These are phyloP conservation scores for Chytridium lagenaria DNA, from an alignment of 371 early-diverging fungal genomes.

Conservation along the genomic window DNA sequence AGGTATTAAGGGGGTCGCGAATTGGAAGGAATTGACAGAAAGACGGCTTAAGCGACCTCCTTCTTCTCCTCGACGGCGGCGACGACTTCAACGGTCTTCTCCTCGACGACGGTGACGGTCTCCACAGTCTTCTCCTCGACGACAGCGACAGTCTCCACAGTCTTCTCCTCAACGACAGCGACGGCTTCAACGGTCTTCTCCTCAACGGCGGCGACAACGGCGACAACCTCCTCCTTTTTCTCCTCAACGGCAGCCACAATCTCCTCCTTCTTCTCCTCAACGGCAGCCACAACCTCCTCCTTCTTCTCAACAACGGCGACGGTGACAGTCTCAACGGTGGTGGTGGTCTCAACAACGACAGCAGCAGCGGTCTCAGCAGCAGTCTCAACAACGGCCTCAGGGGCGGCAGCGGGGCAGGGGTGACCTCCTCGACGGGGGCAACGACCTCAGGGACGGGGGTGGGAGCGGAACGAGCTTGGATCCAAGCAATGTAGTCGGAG, in stretches of 20 bases:
- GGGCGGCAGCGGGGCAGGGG: not conserved
- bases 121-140: not conserved
- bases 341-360: not conserved
- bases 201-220: not conserved
- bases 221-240: not conserved
- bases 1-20: no score
- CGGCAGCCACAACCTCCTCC: not conserved
- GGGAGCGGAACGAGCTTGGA: conserved; percentile 14
- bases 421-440: not conserved
- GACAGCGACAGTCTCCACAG: not conserved
- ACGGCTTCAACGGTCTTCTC: not conserved
- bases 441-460: not conserved
- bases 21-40: no score
- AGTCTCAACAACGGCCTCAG: not conserved
- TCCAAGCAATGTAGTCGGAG: conserved; percentile 42
- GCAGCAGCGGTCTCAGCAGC: not conserved
- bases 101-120: not conserved
- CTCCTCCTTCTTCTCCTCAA: not conserved
- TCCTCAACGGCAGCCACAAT: not conserved
- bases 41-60: not conserved
- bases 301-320: not conserved
- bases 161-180: not conserved
- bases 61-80: not conserved
- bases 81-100: not conserved
- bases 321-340: not conserved